Evolutionary conservation across 2,329 filamentous ascomycete genomes (phyloP).

Genomic region (Furcasterigmium sp.): DNA sequence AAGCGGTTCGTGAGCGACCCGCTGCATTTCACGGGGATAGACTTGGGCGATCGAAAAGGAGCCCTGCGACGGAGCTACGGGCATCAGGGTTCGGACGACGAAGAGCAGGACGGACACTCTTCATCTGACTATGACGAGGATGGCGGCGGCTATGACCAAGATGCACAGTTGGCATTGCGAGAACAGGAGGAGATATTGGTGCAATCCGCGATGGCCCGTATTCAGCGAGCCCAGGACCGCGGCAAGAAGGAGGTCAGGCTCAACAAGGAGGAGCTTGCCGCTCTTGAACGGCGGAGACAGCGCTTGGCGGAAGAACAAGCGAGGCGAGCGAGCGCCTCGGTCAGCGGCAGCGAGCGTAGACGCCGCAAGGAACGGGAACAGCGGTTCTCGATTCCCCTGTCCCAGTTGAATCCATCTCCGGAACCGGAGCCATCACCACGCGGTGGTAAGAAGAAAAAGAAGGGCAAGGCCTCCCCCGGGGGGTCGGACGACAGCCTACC

Average conservation of each 20-base stretch:
- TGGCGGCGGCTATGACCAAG: constrained; percentile 38
- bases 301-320: constrained; percentile 44
- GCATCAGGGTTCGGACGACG: constrained; percentile 27
- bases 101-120: constrained; percentile 30
- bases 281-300: constrained; percentile 64
- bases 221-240: constrained; percentile 69
- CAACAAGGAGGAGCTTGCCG: constrained; percentile 73
- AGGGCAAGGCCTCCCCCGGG: constrained; percentile 16
- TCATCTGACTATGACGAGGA: constrained; percentile 35
- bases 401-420: constrained; percentile 35
- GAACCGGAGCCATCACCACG: constrained; percentile 22
- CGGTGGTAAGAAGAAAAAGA: constrained; percentile 19
- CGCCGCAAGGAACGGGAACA: constrained; percentile 36
- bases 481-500: constrained; percentile 28
- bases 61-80: constrained; percentile 31
- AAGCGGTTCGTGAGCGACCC: constrained; percentile 54
- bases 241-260: constrained; percentile 78
- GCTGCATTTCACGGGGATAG: constrained; percentile 55
- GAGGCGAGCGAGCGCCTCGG: constrained; percentile 8
- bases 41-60: constrained; percentile 40
- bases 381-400: constrained; percentile 47
- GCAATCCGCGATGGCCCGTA: constrained; percentile 73
- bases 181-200: constrained; percentile 72
- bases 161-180: constrained; percentile 50
- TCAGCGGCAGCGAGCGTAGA: constrained; percentile 27